phyloP scores from a whole-genome alignment of 2,329 filamentous ascomycete genomes.

The Diaporthe sp. region DNA sequence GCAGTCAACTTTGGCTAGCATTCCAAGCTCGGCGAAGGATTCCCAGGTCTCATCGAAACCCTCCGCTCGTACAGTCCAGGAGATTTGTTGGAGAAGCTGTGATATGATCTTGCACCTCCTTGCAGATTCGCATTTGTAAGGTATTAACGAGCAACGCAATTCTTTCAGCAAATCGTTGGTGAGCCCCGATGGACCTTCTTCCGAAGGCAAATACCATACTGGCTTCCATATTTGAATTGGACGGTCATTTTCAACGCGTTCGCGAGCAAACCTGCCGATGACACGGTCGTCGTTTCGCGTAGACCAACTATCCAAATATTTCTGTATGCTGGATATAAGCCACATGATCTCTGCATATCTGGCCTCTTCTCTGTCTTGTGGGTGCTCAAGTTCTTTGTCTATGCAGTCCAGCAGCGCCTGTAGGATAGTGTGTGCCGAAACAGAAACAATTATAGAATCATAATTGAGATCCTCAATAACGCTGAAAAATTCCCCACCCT shows the following conservation, averaged over 20 bases:
- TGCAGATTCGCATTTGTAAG: neutral
- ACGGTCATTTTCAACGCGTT: too few species aligned
- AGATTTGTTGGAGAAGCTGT: neutral
- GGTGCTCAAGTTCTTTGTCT: neutral
- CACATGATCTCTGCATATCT: neutral
- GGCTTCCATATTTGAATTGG: too few species aligned
- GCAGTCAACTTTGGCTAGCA: neutral
- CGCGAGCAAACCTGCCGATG: neutral
- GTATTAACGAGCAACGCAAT: neutral
- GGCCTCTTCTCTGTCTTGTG: too few species aligned
- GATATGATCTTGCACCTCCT: neutral
- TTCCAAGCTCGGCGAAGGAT: neutral
- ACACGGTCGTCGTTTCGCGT: neutral
- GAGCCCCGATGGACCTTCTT: neutral
- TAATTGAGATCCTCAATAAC: neutral
- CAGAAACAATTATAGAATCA: neutral
- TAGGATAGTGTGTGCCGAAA: neutral
- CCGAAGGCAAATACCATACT: neutral
- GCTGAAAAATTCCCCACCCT: fast-evolving
- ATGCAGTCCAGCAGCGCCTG: neutral
- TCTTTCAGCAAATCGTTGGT: neutral
- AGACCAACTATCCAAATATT: neutral
- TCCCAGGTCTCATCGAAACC: neutral
- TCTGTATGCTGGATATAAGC: neutral
- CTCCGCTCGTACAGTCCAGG: neutral